Percentiles rank a stretch among this genome's conserved stretches.
These are phyloP conservation scores for Panus rudis DNA, from an alignment of 768 basidiomycete species.

Conservation along the genomic window DNA sequence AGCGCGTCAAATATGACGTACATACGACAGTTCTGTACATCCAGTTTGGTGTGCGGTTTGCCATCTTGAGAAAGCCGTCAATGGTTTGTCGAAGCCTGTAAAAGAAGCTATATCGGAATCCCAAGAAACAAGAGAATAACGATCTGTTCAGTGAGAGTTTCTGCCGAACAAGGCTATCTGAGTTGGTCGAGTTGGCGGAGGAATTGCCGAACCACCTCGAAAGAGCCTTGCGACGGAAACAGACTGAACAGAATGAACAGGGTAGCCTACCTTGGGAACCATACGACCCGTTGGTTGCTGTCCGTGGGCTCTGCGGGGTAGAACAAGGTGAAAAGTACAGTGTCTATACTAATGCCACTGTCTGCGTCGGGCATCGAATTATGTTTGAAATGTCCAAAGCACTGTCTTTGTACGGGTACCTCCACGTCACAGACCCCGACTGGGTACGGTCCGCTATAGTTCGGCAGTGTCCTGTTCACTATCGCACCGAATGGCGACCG, in stretches of 20 bases:
- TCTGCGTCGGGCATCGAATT: slow-evolving; percentile 15
- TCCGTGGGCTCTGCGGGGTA: slow-evolving; percentile 20
- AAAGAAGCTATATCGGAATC: neutral
- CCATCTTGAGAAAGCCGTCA: slow-evolving; percentile 26
- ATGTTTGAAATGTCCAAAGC: slow-evolving; percentile 23
- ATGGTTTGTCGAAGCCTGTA: slow-evolving; percentile 25
- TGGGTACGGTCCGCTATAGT: slow-evolving; percentile 22
- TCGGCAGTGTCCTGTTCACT: slow-evolving; percentile 23
- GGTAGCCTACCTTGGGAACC: slow-evolving; percentile 24
- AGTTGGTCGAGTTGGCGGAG: neutral
- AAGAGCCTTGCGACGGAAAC: neutral
- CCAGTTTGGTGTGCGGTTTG: slow-evolving; percentile 23
- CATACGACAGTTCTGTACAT: slow-evolving; percentile 21
- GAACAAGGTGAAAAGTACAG: slow-evolving; percentile 26
- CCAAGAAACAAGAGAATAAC: neutral
- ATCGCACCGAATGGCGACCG: slow-evolving; percentile 21
- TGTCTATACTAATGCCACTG: slow-evolving; percentile 23
- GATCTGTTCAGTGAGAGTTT: neutral
- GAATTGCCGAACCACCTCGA: neutral
- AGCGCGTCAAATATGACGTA: slow-evolving; percentile 6
- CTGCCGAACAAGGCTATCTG: neutral
- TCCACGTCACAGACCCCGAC: slow-evolving; percentile 30
- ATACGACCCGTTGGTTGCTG: slow-evolving; percentile 6
- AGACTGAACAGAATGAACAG: too few relatives aligned
- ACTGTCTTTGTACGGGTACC: slow-evolving; percentile 19